A percentile compares a stretch with the other conserved stretches of the same genome.
phyloP scores from a whole-genome alignment of 805 yeast species.

The Ogataea paraovalis region DNA sequence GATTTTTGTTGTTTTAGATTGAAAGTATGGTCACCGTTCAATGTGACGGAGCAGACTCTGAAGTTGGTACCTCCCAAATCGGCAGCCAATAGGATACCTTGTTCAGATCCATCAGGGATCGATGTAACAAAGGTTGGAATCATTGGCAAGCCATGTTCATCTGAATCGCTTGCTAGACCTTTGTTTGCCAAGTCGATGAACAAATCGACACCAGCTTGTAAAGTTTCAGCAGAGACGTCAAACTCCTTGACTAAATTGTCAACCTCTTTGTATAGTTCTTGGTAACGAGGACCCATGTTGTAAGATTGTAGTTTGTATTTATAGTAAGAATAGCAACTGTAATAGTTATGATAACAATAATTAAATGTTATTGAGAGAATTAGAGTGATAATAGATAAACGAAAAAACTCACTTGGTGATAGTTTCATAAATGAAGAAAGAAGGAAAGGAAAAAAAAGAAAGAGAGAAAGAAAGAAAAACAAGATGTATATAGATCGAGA shows the following conservation, averaged over 20 bases:
- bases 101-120: conserved; percentile 81
- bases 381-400: not conserved
- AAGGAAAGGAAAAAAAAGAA: not conserved
- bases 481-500: no score
- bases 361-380: not conserved
- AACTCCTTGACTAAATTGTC: conserved; percentile 37
- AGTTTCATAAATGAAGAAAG: not conserved
- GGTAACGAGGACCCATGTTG: not conserved
- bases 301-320: not conserved
- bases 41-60: conserved; percentile 83
- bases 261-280: conserved; percentile 13
- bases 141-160: conserved; percentile 68
- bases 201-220: conserved; percentile 45
- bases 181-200: conserved; percentile 59
- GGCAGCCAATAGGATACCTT: conserved; percentile 81
- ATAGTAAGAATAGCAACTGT: not conserved
- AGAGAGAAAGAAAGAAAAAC: not conserved
- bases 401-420: not conserved
- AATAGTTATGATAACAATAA: not conserved
- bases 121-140: conserved; percentile 87
- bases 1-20: conserved; percentile 69
- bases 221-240: conserved; percentile 37
- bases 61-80: conserved; percentile 97
- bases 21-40: conserved; percentile 78
- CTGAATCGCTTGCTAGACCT: conserved; percentile 47